These are phyloP conservation scores for Globisporangium carolinianum DNA, from an alignment of 352 stramenopile species.

Conservation along the genomic window DNA sequence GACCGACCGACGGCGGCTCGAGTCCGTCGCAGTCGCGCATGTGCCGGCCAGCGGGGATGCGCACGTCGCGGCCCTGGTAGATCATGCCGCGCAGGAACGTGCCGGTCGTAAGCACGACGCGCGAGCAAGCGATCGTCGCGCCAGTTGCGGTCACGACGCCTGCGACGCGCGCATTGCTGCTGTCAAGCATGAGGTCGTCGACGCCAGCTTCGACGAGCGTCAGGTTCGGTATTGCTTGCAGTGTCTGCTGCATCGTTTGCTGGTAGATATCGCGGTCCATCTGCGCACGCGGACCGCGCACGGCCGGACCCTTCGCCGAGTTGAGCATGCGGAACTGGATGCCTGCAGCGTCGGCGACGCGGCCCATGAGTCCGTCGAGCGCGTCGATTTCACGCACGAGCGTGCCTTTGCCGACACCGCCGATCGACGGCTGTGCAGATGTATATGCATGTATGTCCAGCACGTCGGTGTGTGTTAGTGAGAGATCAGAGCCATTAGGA, in stretches of 20 bases:
- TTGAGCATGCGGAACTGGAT: conserved; percentile 99
- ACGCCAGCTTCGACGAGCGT: conserved; percentile 91
- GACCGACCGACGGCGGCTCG: conserved; percentile 92
- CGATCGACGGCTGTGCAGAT: conserved; percentile 87
- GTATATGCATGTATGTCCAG: too few relatives aligned
- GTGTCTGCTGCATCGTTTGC: conserved; percentile 86
- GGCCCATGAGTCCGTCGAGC: conserved; percentile 96
- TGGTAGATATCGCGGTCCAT: conserved; percentile 98
- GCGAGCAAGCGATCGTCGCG: conserved; percentile 34
- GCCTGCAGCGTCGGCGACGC: conserved; percentile 90
- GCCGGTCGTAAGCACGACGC: conserved; percentile 96
- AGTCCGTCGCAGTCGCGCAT: conserved; percentile 77
- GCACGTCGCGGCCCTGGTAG: conserved; percentile 89
- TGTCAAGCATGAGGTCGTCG: conserved; percentile 91
- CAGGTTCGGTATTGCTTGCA: conserved; percentile 82
- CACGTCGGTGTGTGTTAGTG: neutral
- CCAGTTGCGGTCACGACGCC: conserved; percentile 62
- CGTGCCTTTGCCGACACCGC: conserved; percentile 97
- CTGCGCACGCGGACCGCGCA: conserved; percentile 89
- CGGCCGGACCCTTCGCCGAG: conserved; percentile 87
- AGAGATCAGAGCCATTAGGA: too few relatives aligned
- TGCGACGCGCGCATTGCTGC: conserved; percentile 50
- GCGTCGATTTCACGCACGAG: conserved; percentile 98
- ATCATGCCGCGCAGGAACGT: conserved; percentile 97
- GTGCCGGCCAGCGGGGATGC: conserved; percentile 92